Percentiles rank a stretch among this genome's conserved stretches.
phyloP scores from a whole-genome alignment of 345 rosid species.

The Clarkia xantiana region DNA sequence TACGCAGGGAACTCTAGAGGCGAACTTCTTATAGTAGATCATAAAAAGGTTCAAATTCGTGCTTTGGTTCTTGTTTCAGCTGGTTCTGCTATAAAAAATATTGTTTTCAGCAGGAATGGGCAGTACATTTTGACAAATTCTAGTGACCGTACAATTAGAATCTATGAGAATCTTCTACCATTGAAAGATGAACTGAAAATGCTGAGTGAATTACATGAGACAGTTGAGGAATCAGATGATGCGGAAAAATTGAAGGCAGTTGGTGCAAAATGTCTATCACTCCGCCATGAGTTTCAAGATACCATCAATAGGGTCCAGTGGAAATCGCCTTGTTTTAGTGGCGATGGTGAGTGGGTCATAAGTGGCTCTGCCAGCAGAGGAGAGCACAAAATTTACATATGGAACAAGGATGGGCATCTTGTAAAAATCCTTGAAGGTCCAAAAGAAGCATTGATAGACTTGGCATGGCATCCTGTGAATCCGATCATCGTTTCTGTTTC shows the following conservation, averaged over 20 bases:
- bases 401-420: constrained; percentile 96
- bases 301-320: constrained; percentile 90
- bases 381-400: constrained; percentile 95
- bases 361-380: constrained; percentile 98
- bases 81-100: constrained; percentile 68
- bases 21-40: constrained; percentile 78
- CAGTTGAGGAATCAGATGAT: constrained; percentile 34
- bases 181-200: constrained; percentile 38
- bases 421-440: constrained; percentile 99
- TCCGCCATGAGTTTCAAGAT: constrained; percentile 91
- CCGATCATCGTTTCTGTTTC: constrained; percentile 90
- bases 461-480: constrained; percentile 99
- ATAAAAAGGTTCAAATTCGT: constrained; percentile 40
- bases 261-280: constrained; percentile 70
- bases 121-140: constrained; percentile 92
- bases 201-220: constrained; percentile 32
- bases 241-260: constrained; percentile 61
- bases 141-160: constrained; percentile 79
- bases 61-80: constrained; percentile 60
- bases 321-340: constrained; percentile 98
- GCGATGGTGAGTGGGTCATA: constrained; percentile 97
- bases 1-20: constrained; percentile 93
- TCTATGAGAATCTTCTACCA: constrained; percentile 86
- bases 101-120: constrained; percentile 78
- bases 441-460: constrained; percentile 87